Conservation (phyloP, 1,139 yeast species). For the Blastobotrys indianensis region DNA sequence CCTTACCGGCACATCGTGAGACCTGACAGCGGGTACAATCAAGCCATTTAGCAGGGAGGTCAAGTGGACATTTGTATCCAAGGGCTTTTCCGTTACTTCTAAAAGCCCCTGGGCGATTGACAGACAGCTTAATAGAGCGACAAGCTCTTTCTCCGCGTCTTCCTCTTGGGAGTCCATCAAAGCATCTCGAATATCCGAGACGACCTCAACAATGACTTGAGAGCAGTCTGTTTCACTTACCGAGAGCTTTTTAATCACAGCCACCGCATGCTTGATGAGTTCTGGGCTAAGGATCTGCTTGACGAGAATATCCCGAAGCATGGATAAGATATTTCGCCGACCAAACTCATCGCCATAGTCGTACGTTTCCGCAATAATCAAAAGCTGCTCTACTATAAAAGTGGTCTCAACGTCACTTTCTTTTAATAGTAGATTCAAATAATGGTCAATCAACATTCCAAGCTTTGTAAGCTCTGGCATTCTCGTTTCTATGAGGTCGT, state of each 20-base stretch:
- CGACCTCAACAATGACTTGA: conserved; percentile 77
- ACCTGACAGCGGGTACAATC: conserved; percentile 75
- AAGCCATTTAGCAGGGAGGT: conserved; percentile 69
- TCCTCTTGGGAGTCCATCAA: conserved; percentile 38
- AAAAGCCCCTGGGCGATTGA: conserved; percentile 65
- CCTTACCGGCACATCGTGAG: conserved; percentile 54
- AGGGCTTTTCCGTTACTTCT: conserved; percentile 58
- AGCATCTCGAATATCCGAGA: conserved; percentile 74
- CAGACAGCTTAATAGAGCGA: conserved; percentile 56
- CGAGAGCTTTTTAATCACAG: conserved; percentile 64
- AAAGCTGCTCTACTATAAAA: conserved; percentile 68
- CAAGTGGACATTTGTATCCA: conserved; percentile 61
- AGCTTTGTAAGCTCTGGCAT: conserved; percentile 79
- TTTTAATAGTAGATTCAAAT: conserved; percentile 44
- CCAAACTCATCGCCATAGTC: conserved; percentile 93
- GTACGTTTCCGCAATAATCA: conserved; percentile 60
- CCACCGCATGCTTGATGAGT: conserved; percentile 52
- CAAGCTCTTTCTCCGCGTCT: conserved; percentile 25
- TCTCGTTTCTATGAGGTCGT: conserved; percentile 58
- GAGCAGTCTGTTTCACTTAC: conserved; percentile 80
- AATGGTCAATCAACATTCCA: conserved; percentile 52
- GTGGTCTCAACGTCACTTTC: conserved; percentile 55
- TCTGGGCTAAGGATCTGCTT: conserved; percentile 43
- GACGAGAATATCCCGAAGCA: conserved; percentile 45
- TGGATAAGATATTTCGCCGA: conserved; percentile 70